Base-by-base conservation (phyloP, 306 rosid genomes). In the Quercus bicolor region DNA sequence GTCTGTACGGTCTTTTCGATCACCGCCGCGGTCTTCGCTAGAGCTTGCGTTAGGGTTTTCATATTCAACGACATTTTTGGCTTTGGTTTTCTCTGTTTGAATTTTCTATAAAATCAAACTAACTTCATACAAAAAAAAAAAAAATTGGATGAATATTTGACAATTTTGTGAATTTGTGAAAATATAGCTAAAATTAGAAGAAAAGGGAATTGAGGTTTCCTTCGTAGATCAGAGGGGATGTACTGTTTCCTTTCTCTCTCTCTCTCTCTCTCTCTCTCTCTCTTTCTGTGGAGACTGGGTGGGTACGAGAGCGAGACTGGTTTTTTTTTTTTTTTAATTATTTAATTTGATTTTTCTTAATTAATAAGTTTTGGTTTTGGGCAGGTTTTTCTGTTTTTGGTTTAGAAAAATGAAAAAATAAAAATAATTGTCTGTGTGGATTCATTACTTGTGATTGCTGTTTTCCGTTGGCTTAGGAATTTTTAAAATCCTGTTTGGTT, bases 1-100 rank as follows among this genome's bases (percentile, higher is more conserved):
- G 96, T 95, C 73, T 89, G 94, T 0, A 95, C 99, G 20, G 73
- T 91, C 78, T 93, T 95, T 79, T 95, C 99, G 56, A 95, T 95
- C 1, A 93, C 98, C 59, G 99, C 98, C 0, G 98, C 96, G 80
- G 99, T 90, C 85, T 95, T 95, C 62, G 99, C 99, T n/a, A 93
- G 55, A 56, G 98, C 99, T 86, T 95, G 99, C 72, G 97, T 91
- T 75, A 95, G 91, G 86, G 96, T 87, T 87, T 95, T 95, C 96
- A 95, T 95, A 82, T 95, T 95, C 70, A 95, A 80, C 57, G 98
- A 89, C 98, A 91, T 92, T 37, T 37, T 76, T 19, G 53, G 53
- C 0, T 48, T 48, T 48, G 53, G 53, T 48, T 48, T 48, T 48
- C 53, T 48, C 53, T 48, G 16, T 12, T 48, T 12, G 16, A 14